phyloP scores from a whole-genome alignment of 2,329 filamentous ascomycete genomes.

The Venturiaceae sp. region DNA sequence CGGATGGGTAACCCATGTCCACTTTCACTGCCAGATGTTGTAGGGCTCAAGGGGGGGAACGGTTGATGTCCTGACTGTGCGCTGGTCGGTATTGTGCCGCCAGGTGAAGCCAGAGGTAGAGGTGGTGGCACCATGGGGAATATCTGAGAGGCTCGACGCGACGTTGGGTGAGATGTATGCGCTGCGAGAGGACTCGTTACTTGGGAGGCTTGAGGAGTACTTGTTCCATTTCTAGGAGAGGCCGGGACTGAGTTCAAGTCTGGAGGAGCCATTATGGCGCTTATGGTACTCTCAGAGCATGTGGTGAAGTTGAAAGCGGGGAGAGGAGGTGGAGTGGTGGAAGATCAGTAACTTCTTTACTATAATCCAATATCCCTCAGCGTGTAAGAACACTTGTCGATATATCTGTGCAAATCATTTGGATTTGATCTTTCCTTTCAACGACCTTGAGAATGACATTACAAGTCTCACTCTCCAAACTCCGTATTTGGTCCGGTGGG shows the following conservation, averaged over 20 bases:
- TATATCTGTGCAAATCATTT: too few species aligned
- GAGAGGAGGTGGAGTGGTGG: too few species aligned
- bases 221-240: constrained; percentile 21
- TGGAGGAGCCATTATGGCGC: constrained; percentile 21
- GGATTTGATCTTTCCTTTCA: too few species aligned
- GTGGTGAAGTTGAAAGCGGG: too few species aligned
- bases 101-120: constrained; percentile 28
- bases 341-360: too few species aligned
- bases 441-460: too few species aligned
- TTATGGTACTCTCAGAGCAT: too few species aligned
- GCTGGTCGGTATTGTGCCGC: constrained; percentile 16
- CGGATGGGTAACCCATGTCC: constrained; percentile 50
- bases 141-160: constrained; percentile 36
- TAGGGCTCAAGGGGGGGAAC: constrained; percentile 26
- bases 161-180: constrained; percentile 25
- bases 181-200: constrained; percentile 16
- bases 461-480: too few species aligned
- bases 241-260: constrained; percentile 36
- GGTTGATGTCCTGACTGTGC: constrained; percentile 19
- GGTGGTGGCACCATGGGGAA: constrained; percentile 36
- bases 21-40: constrained; percentile 15
- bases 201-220: constrained; percentile 17
- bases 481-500: too few species aligned
- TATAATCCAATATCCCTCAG: too few species aligned
- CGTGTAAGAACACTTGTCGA: too few species aligned